Conservation (phyloP, 352 stramenopile species). For the Phytophthora litchii region DNA sequence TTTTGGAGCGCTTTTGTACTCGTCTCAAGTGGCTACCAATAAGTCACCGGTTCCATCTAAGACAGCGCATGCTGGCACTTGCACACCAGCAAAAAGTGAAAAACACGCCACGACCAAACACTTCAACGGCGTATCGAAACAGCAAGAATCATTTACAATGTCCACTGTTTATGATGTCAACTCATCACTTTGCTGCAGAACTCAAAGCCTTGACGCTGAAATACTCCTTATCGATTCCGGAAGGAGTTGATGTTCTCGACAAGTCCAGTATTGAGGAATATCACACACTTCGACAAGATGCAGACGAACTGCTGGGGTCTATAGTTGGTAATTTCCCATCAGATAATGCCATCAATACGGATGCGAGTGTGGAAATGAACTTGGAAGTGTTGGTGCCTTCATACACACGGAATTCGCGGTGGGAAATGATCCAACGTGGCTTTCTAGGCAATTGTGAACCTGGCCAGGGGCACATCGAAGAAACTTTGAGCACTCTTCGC, state of each 20-base stretch:
- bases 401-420: slow-evolving; percentile 23
- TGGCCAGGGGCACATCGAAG: background rate
- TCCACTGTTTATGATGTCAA: slow-evolving; percentile 44
- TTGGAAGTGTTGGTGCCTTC: slow-evolving; percentile 22
- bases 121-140: background rate
- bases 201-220: slow-evolving; percentile 33
- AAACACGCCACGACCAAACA: slow-evolving; percentile 17
- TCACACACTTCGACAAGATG: slow-evolving; percentile 8
- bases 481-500: slow-evolving; percentile 11
- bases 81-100: slow-evolving; percentile 44
- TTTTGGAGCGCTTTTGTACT: slow-evolving; percentile 45
- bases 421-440: slow-evolving; percentile 36
- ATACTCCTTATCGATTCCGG: slow-evolving; percentile 16
- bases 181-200: slow-evolving; percentile 37
- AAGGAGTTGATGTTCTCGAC: background rate
- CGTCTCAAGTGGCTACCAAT: slow-evolving; percentile 51
- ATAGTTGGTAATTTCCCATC: slow-evolving; percentile 4
- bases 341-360: slow-evolving; percentile 10
- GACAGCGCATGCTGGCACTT: slow-evolving; percentile 57
- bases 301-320: slow-evolving; percentile 15
- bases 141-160: slow-evolving; percentile 39
- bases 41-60: slow-evolving; percentile 60
- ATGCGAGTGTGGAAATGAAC: slow-evolving; percentile 14
- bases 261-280: slow-evolving; percentile 12
- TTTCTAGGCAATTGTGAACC: slow-evolving; percentile 24